Evolutionary conservation across 164 flowering plant genomes (phyloP).

Genomic region (Hamamelis virginiana): DNA sequence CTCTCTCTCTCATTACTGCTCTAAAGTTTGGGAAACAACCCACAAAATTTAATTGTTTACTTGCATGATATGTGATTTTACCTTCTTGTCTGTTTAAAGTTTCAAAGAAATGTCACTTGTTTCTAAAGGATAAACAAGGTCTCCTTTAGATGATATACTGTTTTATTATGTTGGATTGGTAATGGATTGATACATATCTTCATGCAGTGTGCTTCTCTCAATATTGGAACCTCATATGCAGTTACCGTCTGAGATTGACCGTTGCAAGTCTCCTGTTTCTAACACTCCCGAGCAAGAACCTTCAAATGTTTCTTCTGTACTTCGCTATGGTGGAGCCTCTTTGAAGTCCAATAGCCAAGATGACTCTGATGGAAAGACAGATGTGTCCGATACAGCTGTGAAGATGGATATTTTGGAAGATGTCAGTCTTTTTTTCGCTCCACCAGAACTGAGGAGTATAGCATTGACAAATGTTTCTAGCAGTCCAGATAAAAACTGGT

Average conservation of each 20-base stretch:
- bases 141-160: neutral
- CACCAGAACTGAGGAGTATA: slow-evolving; percentile 53
- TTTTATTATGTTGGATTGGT: neutral
- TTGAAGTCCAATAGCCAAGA: slow-evolving; percentile 40
- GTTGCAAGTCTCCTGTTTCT: slow-evolving; percentile 43
- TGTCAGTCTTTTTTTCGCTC: slow-evolving; percentile 67
- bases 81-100: neutral
- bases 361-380: slow-evolving; percentile 48
- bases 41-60: too few relatives aligned
- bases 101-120: neutral
- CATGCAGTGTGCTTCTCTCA: slow-evolving; percentile 80
- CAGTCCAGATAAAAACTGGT: slow-evolving; percentile 17
- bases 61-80: neutral
- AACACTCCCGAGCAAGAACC: slow-evolving; percentile 41
- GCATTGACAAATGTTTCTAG: slow-evolving; percentile 35
- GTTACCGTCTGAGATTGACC: slow-evolving; percentile 76
- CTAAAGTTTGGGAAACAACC: too few relatives aligned
- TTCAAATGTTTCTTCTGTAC: slow-evolving; percentile 22
- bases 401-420: slow-evolving; percentile 63
- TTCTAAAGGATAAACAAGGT: neutral
- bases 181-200: slow-evolving; percentile 10
- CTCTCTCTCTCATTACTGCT: too few relatives aligned
- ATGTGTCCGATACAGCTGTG: slow-evolving; percentile 35
- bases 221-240: slow-evolving; percentile 77
- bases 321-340: slow-evolving; percentile 28